Percentiles rank a stretch among this genome's conserved stretches.
Conservation (phyloP, 495 filamentous ascomycete species). For the Penicillium coffeae region DNA sequence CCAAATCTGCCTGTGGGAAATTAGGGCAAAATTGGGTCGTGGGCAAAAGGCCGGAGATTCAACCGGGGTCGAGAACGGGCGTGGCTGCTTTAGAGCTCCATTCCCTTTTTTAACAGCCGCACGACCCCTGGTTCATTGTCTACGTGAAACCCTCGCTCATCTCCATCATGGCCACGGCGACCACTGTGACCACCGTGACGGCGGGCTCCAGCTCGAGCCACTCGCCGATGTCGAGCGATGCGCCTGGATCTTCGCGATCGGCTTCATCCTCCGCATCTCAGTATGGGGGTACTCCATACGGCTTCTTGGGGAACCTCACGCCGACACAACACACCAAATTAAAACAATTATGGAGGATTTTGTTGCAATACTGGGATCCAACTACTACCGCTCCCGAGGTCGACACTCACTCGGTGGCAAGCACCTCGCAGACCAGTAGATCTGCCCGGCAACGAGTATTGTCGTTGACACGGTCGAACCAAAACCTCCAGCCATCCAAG, state of each 20-base stretch:
- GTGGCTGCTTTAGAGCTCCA: neutral
- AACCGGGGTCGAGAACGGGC: no score
- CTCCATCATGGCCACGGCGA: neutral
- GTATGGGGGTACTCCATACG: slow-evolving; percentile 2
- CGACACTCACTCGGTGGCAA: slow-evolving; percentile 1
- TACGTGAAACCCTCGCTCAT: neutral
- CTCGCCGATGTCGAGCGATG: no score
- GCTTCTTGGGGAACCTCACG: slow-evolving; percentile 15
- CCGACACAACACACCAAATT: slow-evolving; percentile 12
- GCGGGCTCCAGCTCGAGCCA: no score
- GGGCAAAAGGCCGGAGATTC: no score
- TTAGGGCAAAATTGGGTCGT: no score
- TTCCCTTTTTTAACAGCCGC: neutral
- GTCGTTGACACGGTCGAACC: slow-evolving; percentile 14
- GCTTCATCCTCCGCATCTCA: neutral
- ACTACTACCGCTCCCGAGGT: slow-evolving; percentile 1
- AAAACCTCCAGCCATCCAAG: slow-evolving; percentile 7
- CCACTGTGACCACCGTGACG: neutral
- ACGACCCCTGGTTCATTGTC: neutral
- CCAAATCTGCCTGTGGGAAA: no score
- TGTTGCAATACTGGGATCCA: slow-evolving; percentile 20
- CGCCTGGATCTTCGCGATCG: slow-evolving; percentile 8
- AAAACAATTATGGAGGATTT: slow-evolving; percentile 12
- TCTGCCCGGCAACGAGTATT: slow-evolving; percentile 14
- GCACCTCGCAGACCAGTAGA: slow-evolving; percentile 1